phyloP scores from a whole-genome alignment of 768 basidiomycete species.

The Multifurca ochricompacta region DNA sequence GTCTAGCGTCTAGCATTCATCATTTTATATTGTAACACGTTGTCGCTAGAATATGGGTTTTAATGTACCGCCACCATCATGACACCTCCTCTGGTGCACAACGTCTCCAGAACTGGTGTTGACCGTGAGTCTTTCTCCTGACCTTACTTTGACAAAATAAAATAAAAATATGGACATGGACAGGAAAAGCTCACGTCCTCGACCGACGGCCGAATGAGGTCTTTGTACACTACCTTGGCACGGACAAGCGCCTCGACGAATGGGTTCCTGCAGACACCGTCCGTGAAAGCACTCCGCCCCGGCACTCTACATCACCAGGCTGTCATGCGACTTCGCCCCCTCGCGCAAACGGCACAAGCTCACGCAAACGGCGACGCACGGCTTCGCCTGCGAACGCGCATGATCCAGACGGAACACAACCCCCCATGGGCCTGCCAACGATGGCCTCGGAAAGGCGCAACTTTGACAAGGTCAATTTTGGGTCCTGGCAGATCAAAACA shows the following conservation, averaged over 20 bases:
- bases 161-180: too few species aligned
- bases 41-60: neutral
- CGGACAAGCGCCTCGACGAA: conserved; percentile 68
- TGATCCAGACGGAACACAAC: conserved; percentile 2
- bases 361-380: conserved; percentile 24
- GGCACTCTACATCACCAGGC: neutral
- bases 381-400: conserved; percentile 1
- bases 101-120: conserved; percentile 29
- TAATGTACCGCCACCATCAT: neutral
- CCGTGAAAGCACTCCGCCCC: conserved; percentile 20
- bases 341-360: conserved; percentile 22
- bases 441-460: conserved; percentile 50
- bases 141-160: conserved; percentile 6
- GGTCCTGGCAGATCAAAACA: conserved; percentile 79
- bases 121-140: conserved; percentile 29
- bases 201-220: conserved; percentile 43
- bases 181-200: conserved; percentile 46
- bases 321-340: conserved; percentile 11
- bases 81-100: neutral
- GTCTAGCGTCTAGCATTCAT: neutral
- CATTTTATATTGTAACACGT: neutral
- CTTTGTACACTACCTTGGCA: conserved; percentile 66
- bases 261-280: conserved; percentile 51
- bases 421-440: neutral
- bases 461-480: conserved; percentile 82